Conservation (phyloP, 2,329 filamentous ascomycete genomes). For the Cladosporium sp. region DNA sequence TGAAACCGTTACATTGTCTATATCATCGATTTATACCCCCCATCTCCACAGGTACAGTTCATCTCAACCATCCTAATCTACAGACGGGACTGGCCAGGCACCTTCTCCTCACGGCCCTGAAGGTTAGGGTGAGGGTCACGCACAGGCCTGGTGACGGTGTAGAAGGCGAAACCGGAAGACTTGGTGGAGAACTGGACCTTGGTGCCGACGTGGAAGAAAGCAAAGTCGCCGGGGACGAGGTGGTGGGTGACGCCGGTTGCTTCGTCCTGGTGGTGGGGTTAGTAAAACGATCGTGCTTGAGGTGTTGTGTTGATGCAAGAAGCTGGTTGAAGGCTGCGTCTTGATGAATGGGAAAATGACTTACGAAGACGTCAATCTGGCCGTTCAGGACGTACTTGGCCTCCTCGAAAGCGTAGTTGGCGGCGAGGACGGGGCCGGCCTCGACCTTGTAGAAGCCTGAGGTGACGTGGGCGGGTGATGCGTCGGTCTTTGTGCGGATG, state of each 20-base stretch:
- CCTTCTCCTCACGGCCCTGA: conserved; percentile 17
- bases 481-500: conserved; percentile 19
- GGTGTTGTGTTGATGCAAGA: too few relatives aligned
- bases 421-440: conserved; percentile 14
- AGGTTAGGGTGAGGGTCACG: conserved; percentile 17
- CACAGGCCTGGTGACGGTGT: conserved; percentile 19
- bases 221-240: conserved; percentile 19
- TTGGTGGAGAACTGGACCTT: conserved; percentile 22
- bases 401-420: conserved; percentile 20
- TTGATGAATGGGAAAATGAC: not conserved
- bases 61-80: not conserved
- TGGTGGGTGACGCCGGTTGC: conserved; percentile 21
- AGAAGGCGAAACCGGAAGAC: conserved; percentile 19
- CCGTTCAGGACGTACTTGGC: conserved; percentile 20
- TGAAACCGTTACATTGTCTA: too few relatives aligned
- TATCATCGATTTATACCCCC: too few relatives aligned
- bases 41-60: too few relatives aligned
- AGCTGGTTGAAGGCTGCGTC: too few relatives aligned
- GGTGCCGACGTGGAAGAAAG: conserved; percentile 20
- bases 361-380: conserved; percentile 19
- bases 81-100: conserved; percentile 5
- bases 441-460: conserved; percentile 22
- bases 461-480: conserved; percentile 16
- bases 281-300: too few relatives aligned
- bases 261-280: conserved; percentile 15